phyloP scores from a whole-genome alignment of 352 stramenopile genomes.

The Albugo laibachii region DNA sequence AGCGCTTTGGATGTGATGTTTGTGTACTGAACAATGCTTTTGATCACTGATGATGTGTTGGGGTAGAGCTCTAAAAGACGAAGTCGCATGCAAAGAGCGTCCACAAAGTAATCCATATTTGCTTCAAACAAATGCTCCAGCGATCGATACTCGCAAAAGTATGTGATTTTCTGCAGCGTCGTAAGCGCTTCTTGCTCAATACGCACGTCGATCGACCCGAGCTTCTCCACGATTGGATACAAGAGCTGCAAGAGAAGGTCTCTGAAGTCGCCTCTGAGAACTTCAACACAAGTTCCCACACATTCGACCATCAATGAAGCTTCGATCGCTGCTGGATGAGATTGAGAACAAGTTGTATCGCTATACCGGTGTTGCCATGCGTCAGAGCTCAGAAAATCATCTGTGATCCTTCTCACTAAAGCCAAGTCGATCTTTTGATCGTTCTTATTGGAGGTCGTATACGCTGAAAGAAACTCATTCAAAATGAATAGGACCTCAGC shows the following conservation, averaged over 20 bases:
- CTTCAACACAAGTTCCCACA: constrained; percentile 48
- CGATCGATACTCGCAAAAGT: constrained; percentile 26
- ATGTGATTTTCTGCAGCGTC: constrained; percentile 45
- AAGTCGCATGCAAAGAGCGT: constrained; percentile 48
- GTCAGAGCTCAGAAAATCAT: constrained; percentile 36
- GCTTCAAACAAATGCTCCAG: constrained; percentile 42
- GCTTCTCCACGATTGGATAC: constrained; percentile 71
- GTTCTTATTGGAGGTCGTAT: constrained; percentile 3
- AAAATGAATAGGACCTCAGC: constrained; percentile 37
- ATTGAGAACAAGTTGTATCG: not conserved
- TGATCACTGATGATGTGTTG: constrained; percentile 51
- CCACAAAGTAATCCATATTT: constrained; percentile 81
- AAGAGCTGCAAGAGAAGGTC: constrained; percentile 48
- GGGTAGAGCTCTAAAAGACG: constrained; percentile 47
- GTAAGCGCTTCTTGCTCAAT: constrained; percentile 51
- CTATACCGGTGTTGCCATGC: constrained; percentile 12
- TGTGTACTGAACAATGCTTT: constrained; percentile 43
- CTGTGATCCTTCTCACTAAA: constrained; percentile 47
- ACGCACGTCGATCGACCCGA: constrained; percentile 29
- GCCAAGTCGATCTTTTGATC: constrained; percentile 13
- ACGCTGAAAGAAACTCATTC: constrained; percentile 32
- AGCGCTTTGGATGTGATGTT: constrained; percentile 44
- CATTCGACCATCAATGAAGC: constrained; percentile 40
- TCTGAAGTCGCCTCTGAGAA: constrained; percentile 25
- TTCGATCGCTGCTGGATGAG: constrained; percentile 2